Evolutionary conservation across 352 stramenopile species (phyloP).

Genomic region (Globisporangium megalacanthum): DNA sequence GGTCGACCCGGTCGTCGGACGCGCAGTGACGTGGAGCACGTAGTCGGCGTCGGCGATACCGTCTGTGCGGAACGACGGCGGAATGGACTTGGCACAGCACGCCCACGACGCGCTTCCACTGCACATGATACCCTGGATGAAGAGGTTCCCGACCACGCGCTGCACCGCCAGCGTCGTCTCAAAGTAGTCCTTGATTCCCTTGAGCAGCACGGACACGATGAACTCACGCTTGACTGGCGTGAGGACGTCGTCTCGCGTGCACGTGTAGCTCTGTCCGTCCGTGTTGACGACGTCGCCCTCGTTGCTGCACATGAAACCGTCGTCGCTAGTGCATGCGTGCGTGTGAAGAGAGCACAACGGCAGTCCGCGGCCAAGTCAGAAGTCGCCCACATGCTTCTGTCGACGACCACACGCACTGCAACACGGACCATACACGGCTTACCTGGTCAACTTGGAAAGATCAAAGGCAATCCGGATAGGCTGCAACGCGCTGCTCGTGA

Average conservation of each 20-base stretch:
- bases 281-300: constrained; percentile 42
- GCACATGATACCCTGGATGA: constrained; percentile 53
- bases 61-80: constrained; percentile 33
- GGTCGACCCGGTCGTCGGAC: constrained; percentile 58
- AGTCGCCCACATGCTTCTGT: neutral
- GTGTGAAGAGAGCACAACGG: too few species aligned
- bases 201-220: constrained; percentile 58
- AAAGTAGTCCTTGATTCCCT: constrained; percentile 62
- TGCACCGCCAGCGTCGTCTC: constrained; percentile 55
- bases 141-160: constrained; percentile 54
- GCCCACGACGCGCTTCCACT: constrained; percentile 41
- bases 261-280: constrained; percentile 47
- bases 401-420: neutral
- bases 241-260: constrained; percentile 45
- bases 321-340: constrained; percentile 27
- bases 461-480: constrained; percentile 78
- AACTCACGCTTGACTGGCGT: constrained; percentile 67
- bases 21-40: constrained; percentile 68
- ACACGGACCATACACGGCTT: constrained; percentile 1
- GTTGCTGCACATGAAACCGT: constrained; percentile 50
- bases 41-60: constrained; percentile 70
- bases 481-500: constrained; percentile 32
- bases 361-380: too few species aligned
- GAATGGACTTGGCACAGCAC: constrained; percentile 52
- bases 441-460: constrained; percentile 63